Percentiles rank a stretch among this genome's conserved stretches.
These are phyloP conservation scores for Wickerhamomyces bovis DNA, from an alignment of 805 yeast species.

Conservation along the genomic window DNA sequence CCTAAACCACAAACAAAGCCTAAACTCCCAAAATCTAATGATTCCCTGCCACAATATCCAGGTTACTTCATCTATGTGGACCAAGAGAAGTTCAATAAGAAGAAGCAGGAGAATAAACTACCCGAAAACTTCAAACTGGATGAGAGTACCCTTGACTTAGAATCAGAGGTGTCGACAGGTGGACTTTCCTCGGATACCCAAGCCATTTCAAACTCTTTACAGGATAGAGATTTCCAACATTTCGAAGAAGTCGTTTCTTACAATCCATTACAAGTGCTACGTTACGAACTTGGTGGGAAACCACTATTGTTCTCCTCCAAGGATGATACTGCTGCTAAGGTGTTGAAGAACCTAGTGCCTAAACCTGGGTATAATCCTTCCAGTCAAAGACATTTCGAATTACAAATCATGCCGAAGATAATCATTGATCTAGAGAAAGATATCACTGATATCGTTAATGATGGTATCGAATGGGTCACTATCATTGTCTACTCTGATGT, in stretches of 20 bases:
- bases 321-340: slow-evolving; percentile 46
- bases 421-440: slow-evolving; percentile 72
- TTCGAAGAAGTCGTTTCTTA: slow-evolving; percentile 71
- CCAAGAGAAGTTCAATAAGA: slow-evolving; percentile 55
- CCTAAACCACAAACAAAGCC: slow-evolving; percentile 13
- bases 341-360: slow-evolving; percentile 42
- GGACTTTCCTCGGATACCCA: slow-evolving; percentile 37
- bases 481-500: slow-evolving; percentile 74
- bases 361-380: slow-evolving; percentile 55
- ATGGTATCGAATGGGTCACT: slow-evolving; percentile 98
- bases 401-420: slow-evolving; percentile 92
- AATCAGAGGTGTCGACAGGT: slow-evolving; percentile 26
- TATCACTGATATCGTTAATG: slow-evolving; percentile 31
- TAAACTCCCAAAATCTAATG: slow-evolving; percentile 17
- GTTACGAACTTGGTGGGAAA: slow-evolving; percentile 75
- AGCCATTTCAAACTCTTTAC: slow-evolving; percentile 44
- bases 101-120: slow-evolving; percentile 35
- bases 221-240: slow-evolving; percentile 65
- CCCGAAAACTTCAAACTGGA: slow-evolving; percentile 54
- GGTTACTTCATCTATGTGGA: slow-evolving; percentile 71
- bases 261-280: slow-evolving; percentile 80
- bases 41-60: slow-evolving; percentile 45
- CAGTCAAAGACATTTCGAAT: slow-evolving; percentile 61
- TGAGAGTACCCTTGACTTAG: slow-evolving; percentile 39
- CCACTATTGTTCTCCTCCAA: slow-evolving; percentile 67